A percentile compares a stretch with the other conserved stretches of the same genome.
Conservation (phyloP, 2,329 filamentous ascomycete species). For the Cyphellophora attinorum region DNA sequence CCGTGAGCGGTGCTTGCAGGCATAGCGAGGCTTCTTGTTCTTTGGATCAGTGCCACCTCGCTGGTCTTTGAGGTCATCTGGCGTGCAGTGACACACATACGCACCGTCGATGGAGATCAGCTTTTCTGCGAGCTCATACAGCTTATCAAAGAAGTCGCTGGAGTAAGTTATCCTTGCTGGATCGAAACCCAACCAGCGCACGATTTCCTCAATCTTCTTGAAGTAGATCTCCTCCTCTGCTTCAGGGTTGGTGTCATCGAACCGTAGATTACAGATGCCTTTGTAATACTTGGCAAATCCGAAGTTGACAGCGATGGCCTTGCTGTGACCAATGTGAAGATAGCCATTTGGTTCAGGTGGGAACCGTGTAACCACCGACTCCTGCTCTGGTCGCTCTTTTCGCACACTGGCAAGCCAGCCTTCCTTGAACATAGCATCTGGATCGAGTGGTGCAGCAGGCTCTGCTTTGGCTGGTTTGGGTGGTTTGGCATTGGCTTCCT, state of each 20-base stretch:
- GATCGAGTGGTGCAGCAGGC: constrained; percentile 26
- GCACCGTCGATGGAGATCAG: constrained; percentile 61
- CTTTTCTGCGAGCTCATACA: constrained; percentile 84
- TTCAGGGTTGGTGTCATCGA: constrained; percentile 92
- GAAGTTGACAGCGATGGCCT: constrained; percentile 94
- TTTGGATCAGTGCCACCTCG: constrained; percentile 62
- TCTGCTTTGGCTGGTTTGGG: constrained; percentile 22
- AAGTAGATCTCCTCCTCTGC: constrained; percentile 88
- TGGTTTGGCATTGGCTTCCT: constrained; percentile 16
- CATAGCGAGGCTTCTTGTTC: constrained; percentile 59
- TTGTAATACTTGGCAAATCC: constrained; percentile 81
- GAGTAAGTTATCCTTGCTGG: constrained; percentile 75
- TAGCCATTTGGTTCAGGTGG: constrained; percentile 88
- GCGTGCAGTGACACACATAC: constrained; percentile 79
- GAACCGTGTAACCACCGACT: constrained; percentile 55
- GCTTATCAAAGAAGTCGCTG: constrained; percentile 77
- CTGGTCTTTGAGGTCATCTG: constrained; percentile 71
- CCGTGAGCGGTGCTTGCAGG: constrained; percentile 70
- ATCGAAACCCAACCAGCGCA: constrained; percentile 77
- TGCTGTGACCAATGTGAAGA: constrained; percentile 86
- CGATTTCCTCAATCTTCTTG: constrained; percentile 76
- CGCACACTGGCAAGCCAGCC: constrained; percentile 68
- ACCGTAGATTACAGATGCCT: constrained; percentile 67
- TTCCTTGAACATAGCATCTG: constrained; percentile 66
- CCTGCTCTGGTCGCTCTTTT: constrained; percentile 53